Base-by-base conservation (phyloP, 2,329 filamentous ascomycete genomes). In the Talaromyces atroroseus region DNA sequence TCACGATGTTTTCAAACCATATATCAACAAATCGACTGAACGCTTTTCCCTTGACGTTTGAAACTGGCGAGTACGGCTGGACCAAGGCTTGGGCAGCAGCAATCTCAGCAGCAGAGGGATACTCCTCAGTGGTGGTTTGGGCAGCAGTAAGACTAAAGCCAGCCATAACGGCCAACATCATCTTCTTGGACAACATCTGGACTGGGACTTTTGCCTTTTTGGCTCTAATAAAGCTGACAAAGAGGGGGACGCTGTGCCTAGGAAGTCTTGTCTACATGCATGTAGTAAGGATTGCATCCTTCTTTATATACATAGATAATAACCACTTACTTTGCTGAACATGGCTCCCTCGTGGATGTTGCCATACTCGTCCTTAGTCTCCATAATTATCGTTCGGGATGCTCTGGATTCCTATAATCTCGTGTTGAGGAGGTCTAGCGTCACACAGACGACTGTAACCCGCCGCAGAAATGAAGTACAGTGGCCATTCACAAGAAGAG, bases 1-100 rank as follows among this genome's bases (percentile, higher is more conserved):
- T 58, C 55, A 71, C 80, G 40, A 85, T 88, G 67, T 92, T 92
- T 74, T 92, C 89, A 36, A 90, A 80, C 85, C 86, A 92, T 70
- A 92, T 84, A 57, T 85, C 80, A 52, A 83, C 82, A 59, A 89
- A 82, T 23, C 88, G 83, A 69, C 90, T 81, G 67, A 92, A 92
- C 0, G 79, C 85, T 68, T 85, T 83, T 62, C 89, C 89, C 65
- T 82, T 79, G 49, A 91, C 83, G 63, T 83, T 71, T 68, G 79
- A 85, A 20, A 81, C 83, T 1, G 85, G 84, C 61, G 82, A 85
- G 61, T 74, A 74, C 1, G 84, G 85, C 66, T 79, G 75, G 12
- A 83, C 84, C 1, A 82, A 86, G 14, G 84, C 83, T 12, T 63
- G 65, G n/a, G 70, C 65, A 7, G 63, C 64, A 34, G 64, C 59